Evolutionary conservation across 371 early-diverging fungal species (phyloP).

Genomic region (Rhizopus microsporus): DNA sequence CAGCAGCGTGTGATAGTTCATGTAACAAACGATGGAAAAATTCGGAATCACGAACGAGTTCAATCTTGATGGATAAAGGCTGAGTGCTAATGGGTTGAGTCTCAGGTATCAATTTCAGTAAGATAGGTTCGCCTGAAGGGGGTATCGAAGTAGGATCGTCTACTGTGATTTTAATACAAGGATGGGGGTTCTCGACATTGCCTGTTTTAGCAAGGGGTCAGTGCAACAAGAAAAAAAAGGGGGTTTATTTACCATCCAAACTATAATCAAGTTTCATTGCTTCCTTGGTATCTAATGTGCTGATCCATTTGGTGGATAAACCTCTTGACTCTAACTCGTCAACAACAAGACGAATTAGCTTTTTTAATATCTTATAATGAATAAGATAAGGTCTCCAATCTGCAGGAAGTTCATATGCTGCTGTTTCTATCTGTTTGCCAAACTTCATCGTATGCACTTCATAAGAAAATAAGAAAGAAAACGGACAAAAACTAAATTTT

Average conservation of each 20-base stretch:
- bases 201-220: constrained; percentile 14
- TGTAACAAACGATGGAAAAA: constrained; percentile 57
- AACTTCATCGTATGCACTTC: constrained; percentile 18
- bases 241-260: constrained; percentile 43
- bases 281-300: constrained; percentile 23
- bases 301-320: constrained; percentile 33
- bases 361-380: constrained; percentile 71
- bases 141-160: constrained; percentile 22
- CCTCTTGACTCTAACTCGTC: constrained; percentile 62
- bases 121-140: constrained; percentile 13
- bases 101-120: constrained; percentile 18
- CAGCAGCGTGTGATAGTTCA: constrained; percentile 49
- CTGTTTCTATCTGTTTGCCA: constrained; percentile 65
- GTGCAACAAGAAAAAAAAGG: neutral
- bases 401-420: constrained; percentile 60
- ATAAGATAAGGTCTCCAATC: constrained; percentile 73
- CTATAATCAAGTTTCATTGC: constrained; percentile 42
- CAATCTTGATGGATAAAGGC: constrained; percentile 42
- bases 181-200: constrained; percentile 35
- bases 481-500: neutral
- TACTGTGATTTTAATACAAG: constrained; percentile 40
- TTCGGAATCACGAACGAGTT: constrained; percentile 56
- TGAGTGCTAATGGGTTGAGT: constrained; percentile 17
- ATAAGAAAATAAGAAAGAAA: neutral
- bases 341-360: constrained; percentile 67